Evolutionary conservation across 768 basidiomycete species (phyloP).

Genomic region (Trametes maxima): DNA sequence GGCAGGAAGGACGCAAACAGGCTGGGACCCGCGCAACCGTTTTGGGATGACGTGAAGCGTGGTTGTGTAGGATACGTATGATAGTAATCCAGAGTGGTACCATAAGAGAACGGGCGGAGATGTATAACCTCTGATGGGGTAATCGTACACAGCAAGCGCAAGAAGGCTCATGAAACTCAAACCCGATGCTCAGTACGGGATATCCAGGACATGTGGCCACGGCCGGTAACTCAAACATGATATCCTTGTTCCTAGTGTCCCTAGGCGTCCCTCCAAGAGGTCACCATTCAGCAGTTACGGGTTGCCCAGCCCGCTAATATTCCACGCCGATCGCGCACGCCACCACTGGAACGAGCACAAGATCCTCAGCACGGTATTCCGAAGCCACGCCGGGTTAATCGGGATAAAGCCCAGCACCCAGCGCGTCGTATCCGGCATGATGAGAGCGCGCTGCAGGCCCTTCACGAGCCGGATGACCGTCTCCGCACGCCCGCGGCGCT

Average conservation of each 20-base stretch:
- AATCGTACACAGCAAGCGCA: not conserved
- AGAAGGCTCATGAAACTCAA: too few relatives aligned
- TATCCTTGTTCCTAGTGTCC: not conserved
- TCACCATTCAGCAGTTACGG: constrained; percentile 9
- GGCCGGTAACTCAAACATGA: not conserved
- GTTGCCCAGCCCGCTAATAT: constrained; percentile 35
- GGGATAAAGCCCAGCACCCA: constrained; percentile 29
- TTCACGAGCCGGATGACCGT: constrained; percentile 47
- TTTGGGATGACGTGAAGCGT: not conserved
- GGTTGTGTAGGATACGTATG: not conserved
- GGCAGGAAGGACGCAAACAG: not conserved
- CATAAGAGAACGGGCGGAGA: not conserved
- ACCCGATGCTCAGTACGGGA: too few relatives aligned
- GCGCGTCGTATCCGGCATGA: constrained; percentile 27
- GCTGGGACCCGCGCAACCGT: not conserved
- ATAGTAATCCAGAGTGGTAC: not conserved
- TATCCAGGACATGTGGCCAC: not conserved
- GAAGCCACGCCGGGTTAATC: constrained; percentile 30
- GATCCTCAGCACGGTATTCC: constrained; percentile 31
- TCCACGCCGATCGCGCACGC: constrained; percentile 27
- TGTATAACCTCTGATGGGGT: too few relatives aligned
- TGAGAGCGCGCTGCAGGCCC: constrained; percentile 30
- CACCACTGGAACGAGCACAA: constrained; percentile 27
- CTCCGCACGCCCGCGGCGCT: constrained; percentile 43
- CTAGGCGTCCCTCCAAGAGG: not conserved